Percentiles rank a stretch among this genome's conserved stretches.
Evolutionary conservation across 805 yeast genomes (phyloP).

Genomic region (Dipodascopsis uninucleata): DNA sequence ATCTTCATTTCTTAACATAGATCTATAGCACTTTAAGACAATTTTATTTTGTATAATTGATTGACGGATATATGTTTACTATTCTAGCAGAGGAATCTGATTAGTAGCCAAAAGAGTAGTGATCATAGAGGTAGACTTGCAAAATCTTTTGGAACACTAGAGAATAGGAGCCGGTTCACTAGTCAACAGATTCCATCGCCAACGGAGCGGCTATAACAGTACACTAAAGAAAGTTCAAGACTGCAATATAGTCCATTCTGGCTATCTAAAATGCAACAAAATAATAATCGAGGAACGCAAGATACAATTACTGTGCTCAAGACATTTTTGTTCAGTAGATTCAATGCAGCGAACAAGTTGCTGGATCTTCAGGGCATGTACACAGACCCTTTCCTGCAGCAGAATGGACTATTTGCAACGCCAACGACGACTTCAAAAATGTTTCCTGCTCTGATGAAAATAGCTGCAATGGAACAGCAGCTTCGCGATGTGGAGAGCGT

Average conservation of each 20-base stretch:
- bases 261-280: neutral
- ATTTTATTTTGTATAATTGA: too few species aligned
- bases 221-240: too few species aligned
- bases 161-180: too few species aligned
- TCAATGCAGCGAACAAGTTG: conserved; percentile 59
- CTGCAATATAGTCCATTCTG: neutral
- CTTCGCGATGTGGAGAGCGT: conserved; percentile 27
- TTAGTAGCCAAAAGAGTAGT: too few species aligned
- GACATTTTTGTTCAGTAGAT: conserved; percentile 60
- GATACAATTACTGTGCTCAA: conserved; percentile 62
- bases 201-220: too few species aligned
- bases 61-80: too few species aligned
- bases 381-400: conserved; percentile 56
- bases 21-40: too few species aligned
- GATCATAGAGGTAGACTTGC: too few species aligned
- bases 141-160: too few species aligned
- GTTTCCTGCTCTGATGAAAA: conserved; percentile 68
- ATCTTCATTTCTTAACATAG: too few species aligned
- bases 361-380: conserved; percentile 65
- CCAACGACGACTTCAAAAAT: conserved; percentile 57
- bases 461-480: conserved; percentile 14
- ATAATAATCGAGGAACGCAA: conserved; percentile 17
- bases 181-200: too few species aligned
- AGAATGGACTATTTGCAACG: conserved; percentile 62
- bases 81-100: too few species aligned